Evolutionary conservation across 202 grass and related monocot species (phyloP).

Genomic region (Setaria italica): DNA sequence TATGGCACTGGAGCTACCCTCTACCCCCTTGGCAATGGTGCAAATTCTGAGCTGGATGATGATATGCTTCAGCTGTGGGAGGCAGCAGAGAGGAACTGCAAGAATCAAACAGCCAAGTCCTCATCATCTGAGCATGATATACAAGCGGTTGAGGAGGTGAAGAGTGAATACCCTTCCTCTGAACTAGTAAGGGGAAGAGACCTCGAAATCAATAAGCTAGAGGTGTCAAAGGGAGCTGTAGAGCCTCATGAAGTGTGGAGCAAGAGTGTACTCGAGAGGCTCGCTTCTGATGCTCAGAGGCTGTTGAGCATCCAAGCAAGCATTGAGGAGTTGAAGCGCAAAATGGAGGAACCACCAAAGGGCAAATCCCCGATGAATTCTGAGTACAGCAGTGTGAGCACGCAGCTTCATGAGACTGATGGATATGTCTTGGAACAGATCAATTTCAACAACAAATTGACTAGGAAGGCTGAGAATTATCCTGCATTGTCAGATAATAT

Average conservation of each 20-base stretch:
- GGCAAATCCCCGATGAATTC: constrained; percentile 63
- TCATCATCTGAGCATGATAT: constrained; percentile 69
- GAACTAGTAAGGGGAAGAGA: constrained; percentile 67
- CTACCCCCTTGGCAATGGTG: constrained; percentile 43
- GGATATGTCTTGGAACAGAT: constrained; percentile 66
- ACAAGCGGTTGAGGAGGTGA: constrained; percentile 65
- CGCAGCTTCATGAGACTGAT: constrained; percentile 73
- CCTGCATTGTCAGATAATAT: constrained; percentile 44
- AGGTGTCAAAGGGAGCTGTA: constrained; percentile 39
- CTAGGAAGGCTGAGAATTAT: constrained; percentile 72
- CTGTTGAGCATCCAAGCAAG: constrained; percentile 63
- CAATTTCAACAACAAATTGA: constrained; percentile 70
- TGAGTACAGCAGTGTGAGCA: constrained; percentile 67
- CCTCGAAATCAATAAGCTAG: constrained; percentile 56
- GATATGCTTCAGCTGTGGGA: constrained; percentile 98
- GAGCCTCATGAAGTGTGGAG: constrained; percentile 64
- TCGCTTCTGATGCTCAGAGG: constrained; percentile 73
- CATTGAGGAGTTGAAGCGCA: constrained; percentile 78
- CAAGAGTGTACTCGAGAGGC: constrained; percentile 67
- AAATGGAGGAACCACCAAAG: constrained; percentile 65
- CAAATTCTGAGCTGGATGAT: constrained; percentile 70
- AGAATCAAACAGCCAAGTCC: constrained; percentile 60
- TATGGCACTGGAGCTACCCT: constrained; percentile 55
- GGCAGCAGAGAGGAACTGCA: constrained; percentile 78
- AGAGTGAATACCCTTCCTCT: constrained; percentile 70